phyloP scores from a whole-genome alignment of 345 rosid species.

The Corchorus capsularis region DNA sequence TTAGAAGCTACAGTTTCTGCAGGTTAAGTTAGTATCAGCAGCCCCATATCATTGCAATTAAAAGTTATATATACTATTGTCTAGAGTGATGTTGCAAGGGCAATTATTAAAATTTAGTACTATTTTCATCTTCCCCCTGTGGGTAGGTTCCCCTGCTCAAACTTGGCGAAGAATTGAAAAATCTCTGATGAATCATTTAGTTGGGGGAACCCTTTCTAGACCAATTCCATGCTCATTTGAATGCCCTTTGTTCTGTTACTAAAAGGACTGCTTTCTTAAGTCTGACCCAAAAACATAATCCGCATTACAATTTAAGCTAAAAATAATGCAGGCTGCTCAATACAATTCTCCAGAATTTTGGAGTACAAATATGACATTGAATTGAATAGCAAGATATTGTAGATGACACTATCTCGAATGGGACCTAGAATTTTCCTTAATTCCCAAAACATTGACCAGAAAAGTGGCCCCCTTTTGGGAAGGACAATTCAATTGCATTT shows the following conservation, averaged over 20 bases:
- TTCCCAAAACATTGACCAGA: background rate
- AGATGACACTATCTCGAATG: background rate
- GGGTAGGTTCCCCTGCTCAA: background rate
- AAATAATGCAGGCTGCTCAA: background rate
- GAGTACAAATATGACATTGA: no score
- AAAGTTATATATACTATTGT: constrained; percentile 13
- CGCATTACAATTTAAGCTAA: no score
- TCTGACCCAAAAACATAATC: no score
- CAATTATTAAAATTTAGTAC: background rate
- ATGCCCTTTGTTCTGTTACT: no score
- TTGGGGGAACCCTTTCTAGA: background rate
- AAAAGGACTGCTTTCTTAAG: no score
- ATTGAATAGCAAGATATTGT: background rate
- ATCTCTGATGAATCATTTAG: background rate
- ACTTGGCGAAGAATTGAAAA: background rate
- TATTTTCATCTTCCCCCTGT: background rate
- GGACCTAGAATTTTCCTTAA: constrained; percentile 2
- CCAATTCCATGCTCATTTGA: no score
- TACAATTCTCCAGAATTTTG: no score
- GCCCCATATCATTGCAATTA: constrained; percentile 28
- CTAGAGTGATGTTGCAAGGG: constrained; percentile 12
- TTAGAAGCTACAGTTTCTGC: constrained; percentile 38
- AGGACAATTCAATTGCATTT: background rate
- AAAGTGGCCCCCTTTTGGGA: background rate
- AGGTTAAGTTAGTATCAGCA: constrained; percentile 35